These are phyloP conservation scores for Blastocystis sp. DNA, from an alignment of 352 stramenopile species.

Conservation along the genomic window DNA sequence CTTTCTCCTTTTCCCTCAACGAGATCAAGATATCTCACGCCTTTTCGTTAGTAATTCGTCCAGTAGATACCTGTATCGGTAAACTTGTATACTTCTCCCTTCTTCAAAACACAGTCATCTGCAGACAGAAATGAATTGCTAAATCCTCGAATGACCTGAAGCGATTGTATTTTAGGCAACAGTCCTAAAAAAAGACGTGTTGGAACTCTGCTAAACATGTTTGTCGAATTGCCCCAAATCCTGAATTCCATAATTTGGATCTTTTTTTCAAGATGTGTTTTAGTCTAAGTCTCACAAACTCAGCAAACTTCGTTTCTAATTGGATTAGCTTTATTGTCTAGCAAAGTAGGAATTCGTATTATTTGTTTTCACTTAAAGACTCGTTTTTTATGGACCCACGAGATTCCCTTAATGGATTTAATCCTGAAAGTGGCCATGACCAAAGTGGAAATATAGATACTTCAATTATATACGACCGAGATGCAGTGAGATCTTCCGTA, in stretches of 20 bases:
- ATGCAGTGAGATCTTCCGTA: neutral
- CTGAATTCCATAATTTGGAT: neutral
- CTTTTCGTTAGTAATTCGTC: neutral
- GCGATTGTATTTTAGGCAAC: neutral
- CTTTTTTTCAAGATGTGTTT: neutral
- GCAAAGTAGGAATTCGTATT: neutral
- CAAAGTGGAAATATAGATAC: neutral
- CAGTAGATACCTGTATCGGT: conserved; percentile 1
- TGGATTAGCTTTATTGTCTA: neutral
- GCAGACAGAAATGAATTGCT: neutral
- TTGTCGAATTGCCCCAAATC: neutral
- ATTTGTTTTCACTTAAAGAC: neutral
- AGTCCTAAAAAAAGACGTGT: neutral
- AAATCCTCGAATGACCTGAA: neutral
- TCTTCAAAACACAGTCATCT: conserved; percentile 47
- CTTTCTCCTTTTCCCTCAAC: neutral
- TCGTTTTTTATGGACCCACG: neutral
- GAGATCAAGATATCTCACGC: conserved; percentile 56
- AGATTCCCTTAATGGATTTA: neutral
- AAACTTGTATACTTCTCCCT: conserved; percentile 39
- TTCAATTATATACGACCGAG: neutral
- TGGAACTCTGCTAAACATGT: neutral
- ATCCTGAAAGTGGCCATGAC: neutral
- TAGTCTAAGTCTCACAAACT: neutral
- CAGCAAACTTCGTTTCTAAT: neutral